Evolutionary conservation across 805 yeast species (phyloP).

Genomic region (Candida quercuum): DNA sequence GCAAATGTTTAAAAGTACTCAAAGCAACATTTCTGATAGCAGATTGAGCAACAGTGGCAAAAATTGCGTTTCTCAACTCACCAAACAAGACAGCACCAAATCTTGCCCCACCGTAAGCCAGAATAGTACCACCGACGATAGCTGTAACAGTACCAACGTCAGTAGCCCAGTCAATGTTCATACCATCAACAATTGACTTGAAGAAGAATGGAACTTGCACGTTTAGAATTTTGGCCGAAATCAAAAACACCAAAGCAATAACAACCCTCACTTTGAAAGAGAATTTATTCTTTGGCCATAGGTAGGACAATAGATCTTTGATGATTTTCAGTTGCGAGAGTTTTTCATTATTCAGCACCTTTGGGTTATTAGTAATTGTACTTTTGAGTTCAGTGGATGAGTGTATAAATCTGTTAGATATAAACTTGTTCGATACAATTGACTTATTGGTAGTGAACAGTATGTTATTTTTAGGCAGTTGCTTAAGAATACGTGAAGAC

Average conservation of each 20-base stretch:
- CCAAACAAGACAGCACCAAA: slow-evolving; percentile 94
- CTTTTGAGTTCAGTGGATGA: not conserved
- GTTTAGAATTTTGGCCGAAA: slow-evolving; percentile 79
- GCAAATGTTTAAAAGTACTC: slow-evolving; percentile 78
- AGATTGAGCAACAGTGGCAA: slow-evolving; percentile 91
- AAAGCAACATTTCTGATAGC: slow-evolving; percentile 89
- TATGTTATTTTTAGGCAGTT: not conserved
- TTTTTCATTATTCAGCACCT: slow-evolving; percentile 10
- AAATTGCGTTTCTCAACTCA: slow-evolving; percentile 89
- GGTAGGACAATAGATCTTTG: slow-evolving; percentile 56
- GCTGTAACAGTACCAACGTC: slow-evolving; percentile 61
- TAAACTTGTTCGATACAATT: not conserved
- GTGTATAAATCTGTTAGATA: not conserved
- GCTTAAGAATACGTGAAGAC: not conserved
- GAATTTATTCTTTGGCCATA: slow-evolving; percentile 76
- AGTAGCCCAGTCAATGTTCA: slow-evolving; percentile 84
- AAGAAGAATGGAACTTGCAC: slow-evolving; percentile 96
- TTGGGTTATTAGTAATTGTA: not conserved
- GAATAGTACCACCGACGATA: slow-evolving; percentile 58
- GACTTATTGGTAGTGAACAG: not conserved
- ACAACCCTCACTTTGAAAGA: slow-evolving; percentile 70
- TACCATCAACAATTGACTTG: slow-evolving; percentile 80
- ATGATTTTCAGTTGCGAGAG: slow-evolving; percentile 47
- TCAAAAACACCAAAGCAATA: slow-evolving; percentile 64
- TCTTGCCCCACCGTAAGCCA: slow-evolving; percentile 91